These are phyloP conservation scores for Debaryomyces prosopidis DNA, from an alignment of 805 yeast species.

Conservation along the genomic window DNA sequence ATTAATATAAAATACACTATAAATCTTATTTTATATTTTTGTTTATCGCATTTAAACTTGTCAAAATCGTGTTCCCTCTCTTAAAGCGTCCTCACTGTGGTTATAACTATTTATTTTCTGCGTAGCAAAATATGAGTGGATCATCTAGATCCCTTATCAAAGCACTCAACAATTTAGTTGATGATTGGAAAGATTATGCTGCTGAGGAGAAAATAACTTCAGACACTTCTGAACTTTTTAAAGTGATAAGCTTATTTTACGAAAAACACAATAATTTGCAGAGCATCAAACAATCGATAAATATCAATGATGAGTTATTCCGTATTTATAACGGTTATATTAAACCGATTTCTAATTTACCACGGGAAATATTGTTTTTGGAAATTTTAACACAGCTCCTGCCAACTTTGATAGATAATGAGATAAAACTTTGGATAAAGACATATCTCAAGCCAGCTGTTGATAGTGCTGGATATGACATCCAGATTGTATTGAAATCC, in stretches of 20 bases:
- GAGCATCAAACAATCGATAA: constrained; percentile 26
- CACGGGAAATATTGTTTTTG: constrained; percentile 39
- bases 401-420: constrained; percentile 31
- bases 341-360: constrained; percentile 23
- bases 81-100: too few species aligned
- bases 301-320: constrained; percentile 37
- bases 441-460: constrained; percentile 51
- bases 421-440: constrained; percentile 49
- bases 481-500: constrained; percentile 34
- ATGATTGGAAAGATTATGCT: constrained; percentile 17
- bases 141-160: constrained; percentile 27
- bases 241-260: constrained; percentile 16
- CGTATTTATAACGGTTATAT: constrained; percentile 32
- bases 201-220: constrained; percentile 2
- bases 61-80: too few species aligned
- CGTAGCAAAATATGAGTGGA: constrained; percentile 18
- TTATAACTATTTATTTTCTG: too few species aligned
- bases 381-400: constrained; percentile 35
- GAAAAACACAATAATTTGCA: constrained; percentile 36
- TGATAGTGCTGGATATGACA: constrained; percentile 57
- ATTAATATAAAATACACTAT: neutral
- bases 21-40: too few species aligned
- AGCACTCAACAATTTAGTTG: constrained; percentile 25
- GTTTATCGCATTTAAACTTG: too few species aligned
- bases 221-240: constrained; percentile 13